Evolutionary conservation across 1,139 yeast species (phyloP).

Genomic region (Nadsonia commutata): DNA sequence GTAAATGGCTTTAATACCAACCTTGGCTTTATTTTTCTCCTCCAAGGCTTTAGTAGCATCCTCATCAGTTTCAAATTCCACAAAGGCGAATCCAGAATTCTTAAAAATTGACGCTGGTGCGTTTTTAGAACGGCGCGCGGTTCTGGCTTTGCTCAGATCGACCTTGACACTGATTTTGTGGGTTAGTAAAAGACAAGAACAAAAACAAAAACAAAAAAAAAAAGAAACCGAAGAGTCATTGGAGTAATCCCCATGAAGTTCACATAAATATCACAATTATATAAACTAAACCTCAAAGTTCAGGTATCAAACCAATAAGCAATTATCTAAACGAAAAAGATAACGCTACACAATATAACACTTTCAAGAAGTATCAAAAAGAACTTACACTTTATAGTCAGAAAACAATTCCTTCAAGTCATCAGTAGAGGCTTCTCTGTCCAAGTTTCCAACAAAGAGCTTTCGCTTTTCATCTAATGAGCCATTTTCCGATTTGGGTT

Average conservation of each 20-base stretch:
- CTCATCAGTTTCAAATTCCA: constrained; percentile 7
- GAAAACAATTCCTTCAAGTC: constrained; percentile 52
- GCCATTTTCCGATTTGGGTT: too few species aligned
- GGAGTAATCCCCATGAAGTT: too few species aligned
- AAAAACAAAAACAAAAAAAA: too few species aligned
- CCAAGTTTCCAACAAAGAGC: neutral
- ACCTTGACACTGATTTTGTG: neutral
- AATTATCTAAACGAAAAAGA: too few species aligned
- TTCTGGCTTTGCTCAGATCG: neutral
- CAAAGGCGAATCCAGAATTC: neutral
- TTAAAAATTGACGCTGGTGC: neutral
- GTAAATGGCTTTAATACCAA: neutral
- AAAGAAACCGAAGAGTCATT: too few species aligned
- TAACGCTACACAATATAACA: too few species aligned
- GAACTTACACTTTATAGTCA: constrained; percentile 2
- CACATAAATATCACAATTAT: too few species aligned
- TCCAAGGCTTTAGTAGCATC: neutral
- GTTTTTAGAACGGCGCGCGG: neutral
- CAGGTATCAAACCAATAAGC: too few species aligned
- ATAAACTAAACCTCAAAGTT: too few species aligned
- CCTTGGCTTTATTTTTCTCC: neutral
- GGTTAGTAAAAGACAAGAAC: neutral
- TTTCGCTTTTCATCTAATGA: too few species aligned
- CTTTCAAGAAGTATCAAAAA: too few species aligned
- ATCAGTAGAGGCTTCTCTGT: constrained; percentile 39